A percentile compares a stretch with the other conserved stretches of the same genome.
These are phyloP conservation scores for Geotrichum cucujoidarum DNA, from an alignment of 1,139 yeast species.

Conservation along the genomic window DNA sequence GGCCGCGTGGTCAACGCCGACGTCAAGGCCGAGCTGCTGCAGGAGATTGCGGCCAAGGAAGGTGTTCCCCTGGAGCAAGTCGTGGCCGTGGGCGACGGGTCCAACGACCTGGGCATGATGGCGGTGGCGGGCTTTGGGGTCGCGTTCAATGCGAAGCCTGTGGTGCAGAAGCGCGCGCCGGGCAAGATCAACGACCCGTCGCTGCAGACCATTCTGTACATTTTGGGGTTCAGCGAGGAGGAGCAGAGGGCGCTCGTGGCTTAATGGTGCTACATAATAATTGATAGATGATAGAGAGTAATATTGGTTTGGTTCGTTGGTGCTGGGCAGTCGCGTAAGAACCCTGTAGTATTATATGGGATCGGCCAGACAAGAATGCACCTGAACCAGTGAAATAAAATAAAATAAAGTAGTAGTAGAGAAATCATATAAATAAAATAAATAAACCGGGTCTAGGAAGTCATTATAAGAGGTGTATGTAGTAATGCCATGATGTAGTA, in stretches of 20 bases:
- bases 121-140: slow-evolving; percentile 85
- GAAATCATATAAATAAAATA: not conserved
- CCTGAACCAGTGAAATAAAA: too few species aligned
- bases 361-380: too few species aligned
- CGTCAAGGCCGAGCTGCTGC: slow-evolving; percentile 69
- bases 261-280: slow-evolving; percentile 9
- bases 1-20: slow-evolving; percentile 87
- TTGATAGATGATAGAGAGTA: not conserved
- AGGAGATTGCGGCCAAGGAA: slow-evolving; percentile 62
- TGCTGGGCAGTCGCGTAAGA: too few species aligned
- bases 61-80: slow-evolving; percentile 48
- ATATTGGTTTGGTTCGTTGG: too few species aligned
- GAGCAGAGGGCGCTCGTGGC: slow-evolving; percentile 36
- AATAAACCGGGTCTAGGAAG: too few species aligned
- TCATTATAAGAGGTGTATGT: too few species aligned
- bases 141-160: slow-evolving; percentile 97
- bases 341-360: too few species aligned
- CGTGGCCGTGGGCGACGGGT: slow-evolving; percentile 96
- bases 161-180: slow-evolving; percentile 77
- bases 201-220: slow-evolving; percentile 68
- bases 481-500: too few species aligned
- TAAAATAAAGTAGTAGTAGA: too few species aligned
- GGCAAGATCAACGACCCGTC: slow-evolving; percentile 67
- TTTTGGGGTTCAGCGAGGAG: slow-evolving; percentile 66
- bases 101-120: slow-evolving; percentile 95